Evolutionary conservation across 2,329 filamentous ascomycete genomes (phyloP), one percentile per base, ranked within the genome.

Genomic region (Fusarium haematococcum): DNA sequence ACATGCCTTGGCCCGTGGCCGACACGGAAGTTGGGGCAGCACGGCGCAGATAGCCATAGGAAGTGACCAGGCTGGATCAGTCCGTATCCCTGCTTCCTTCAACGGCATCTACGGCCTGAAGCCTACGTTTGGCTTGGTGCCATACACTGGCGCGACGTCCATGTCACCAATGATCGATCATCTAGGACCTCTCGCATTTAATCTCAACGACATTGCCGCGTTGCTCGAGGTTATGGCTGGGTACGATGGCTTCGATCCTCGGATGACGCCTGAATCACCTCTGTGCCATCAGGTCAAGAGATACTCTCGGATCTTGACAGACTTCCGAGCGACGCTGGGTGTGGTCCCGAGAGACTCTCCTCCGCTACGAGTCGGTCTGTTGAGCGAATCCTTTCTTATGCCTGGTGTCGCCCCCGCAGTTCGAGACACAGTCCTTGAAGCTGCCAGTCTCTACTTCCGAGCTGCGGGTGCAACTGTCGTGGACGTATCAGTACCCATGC

Each of bases 401-500:
- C 74, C 81, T 0, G 84, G 83, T 1, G 76, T 88, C 4, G 79
- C 82, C 14, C 48, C 79, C 1, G 80, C 84, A n/a, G 84, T 89
- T 1, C 75, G 80, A 23, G 76, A 82, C n/a, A 79, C 76, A 2
- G 82, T 87, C 23, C 70, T 79, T 7, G 60, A 79, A 7, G 80
- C 83, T 6, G 85, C 85, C 9, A 63, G 18, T 8, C 8, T 43
- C 18, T 67, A 37, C 48, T 84, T 88, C 73, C 66, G 73, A 30
- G 77, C 81, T 11, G 80, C 84, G 9, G 86, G 87, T 2, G 86
- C 86, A 3, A 75, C 79, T 9, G 85, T 89, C 6, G 70, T 81
- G 5, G 83, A 87, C 9, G 73, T 88, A 1, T 86, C 84, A 0
- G 79, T 89, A 4, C 86, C 87, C 0, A 81, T 88, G 72, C 88